Conservation (phyloP, 2,329 filamentous ascomycete species). For the Plectosphaerella plurivora region DNA sequence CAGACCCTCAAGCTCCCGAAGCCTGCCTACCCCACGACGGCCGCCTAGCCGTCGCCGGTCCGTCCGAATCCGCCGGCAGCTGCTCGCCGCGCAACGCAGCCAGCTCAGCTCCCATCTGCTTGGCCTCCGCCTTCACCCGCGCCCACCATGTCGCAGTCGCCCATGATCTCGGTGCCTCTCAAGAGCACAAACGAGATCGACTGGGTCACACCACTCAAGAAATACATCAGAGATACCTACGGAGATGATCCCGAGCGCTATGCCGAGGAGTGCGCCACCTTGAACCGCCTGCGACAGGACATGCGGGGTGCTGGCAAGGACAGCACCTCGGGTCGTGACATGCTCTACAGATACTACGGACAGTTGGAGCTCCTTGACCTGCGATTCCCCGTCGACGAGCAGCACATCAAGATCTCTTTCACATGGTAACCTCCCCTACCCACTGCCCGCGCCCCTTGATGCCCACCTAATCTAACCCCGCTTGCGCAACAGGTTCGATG, state of each 20-base stretch:
- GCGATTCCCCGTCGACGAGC: slow-evolving; percentile 94
- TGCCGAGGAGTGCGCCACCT: slow-evolving; percentile 86
- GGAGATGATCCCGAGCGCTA: slow-evolving; percentile 97
- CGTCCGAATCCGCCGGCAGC: too few species aligned
- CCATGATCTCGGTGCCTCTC: slow-evolving; percentile 92
- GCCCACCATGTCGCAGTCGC: slow-evolving; percentile 69
- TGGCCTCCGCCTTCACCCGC: slow-evolving; percentile 4
- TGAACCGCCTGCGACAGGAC: slow-evolving; percentile 94
- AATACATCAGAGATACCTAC: slow-evolving; percentile 89
- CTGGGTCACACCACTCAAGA: slow-evolving; percentile 89
- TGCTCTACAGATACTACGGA: slow-evolving; percentile 95
- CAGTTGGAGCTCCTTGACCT: slow-evolving; percentile 93
- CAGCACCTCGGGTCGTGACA: slow-evolving; percentile 85
- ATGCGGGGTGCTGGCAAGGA: slow-evolving; percentile 97
- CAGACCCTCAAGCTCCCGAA: too few species aligned
- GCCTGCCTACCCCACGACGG: too few species aligned
- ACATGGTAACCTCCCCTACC: slow-evolving; percentile 66
- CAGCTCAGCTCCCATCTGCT: too few species aligned
- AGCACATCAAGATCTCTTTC: slow-evolving; percentile 98
- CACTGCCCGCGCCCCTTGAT: not conserved
- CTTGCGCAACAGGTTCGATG: slow-evolving; percentile 72
- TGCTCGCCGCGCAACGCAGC: too few species aligned
- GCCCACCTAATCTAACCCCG: slow-evolving; percentile 2
- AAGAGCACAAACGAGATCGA: slow-evolving; percentile 97
- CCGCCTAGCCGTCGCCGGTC: too few species aligned